A percentile compares a stretch with the other conserved stretches of the same genome.
phyloP scores from a whole-genome alignment of 2,329 filamentous ascomycete genomes.

The Fusarium bulbicola region DNA sequence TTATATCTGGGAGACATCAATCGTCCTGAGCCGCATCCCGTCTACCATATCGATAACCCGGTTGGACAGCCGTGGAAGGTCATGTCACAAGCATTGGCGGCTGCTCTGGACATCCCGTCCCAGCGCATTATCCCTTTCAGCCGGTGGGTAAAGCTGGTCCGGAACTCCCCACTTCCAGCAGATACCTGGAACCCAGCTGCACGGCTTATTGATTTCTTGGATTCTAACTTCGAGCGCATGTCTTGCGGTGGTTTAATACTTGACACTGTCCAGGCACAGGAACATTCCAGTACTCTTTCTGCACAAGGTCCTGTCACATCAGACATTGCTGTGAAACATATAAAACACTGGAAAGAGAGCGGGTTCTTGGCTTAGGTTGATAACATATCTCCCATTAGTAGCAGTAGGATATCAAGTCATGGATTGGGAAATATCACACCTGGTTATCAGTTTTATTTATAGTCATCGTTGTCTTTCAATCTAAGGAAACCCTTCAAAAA shows the following conservation, averaged over 20 bases:
- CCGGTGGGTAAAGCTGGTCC: background rate
- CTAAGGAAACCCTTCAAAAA: slow-evolving; percentile 1
- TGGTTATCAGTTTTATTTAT: no score
- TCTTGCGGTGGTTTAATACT: slow-evolving; percentile 6
- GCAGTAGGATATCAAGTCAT: no score
- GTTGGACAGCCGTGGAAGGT: slow-evolving; percentile 29
- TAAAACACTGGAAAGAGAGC: background rate
- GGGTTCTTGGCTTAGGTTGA: no score
- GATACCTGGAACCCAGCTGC: slow-evolving; percentile 1
- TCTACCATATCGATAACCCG: slow-evolving; percentile 41
- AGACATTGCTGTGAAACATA: background rate
- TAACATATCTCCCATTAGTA: no score
- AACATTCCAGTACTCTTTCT: background rate
- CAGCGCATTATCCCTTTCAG: background rate
- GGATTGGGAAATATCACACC: no score
- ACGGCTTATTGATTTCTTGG: background rate
- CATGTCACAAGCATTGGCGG: background rate
- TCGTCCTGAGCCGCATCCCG: background rate
- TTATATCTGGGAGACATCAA: background rate
- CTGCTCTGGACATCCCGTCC: background rate
- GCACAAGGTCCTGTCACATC: background rate
- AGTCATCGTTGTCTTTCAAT: no score
- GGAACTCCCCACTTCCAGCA: background rate
- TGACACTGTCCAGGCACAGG: background rate
- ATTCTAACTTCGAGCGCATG: slow-evolving; percentile 5